Conservation (phyloP, 2,329 filamentous ascomycete species). For the Teratosphaeria epicoccoides region DNA sequence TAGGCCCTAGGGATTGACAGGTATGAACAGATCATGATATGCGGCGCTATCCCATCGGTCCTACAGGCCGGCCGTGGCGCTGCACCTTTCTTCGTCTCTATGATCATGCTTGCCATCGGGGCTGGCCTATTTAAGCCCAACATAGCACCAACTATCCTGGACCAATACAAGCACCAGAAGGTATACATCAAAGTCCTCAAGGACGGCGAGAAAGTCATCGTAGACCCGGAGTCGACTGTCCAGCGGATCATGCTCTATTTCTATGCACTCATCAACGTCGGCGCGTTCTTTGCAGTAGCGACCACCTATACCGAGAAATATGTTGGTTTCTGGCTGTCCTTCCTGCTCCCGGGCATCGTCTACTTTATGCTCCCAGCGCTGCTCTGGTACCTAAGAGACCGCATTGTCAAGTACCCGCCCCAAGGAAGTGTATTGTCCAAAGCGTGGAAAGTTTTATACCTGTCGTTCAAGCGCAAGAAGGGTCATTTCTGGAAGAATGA, state of each 20-base stretch:
- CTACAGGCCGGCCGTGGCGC: constrained; percentile 7
- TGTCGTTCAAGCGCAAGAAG: constrained; percentile 15
- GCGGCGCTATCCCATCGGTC: constrained; percentile 11
- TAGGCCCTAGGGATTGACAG: no score
- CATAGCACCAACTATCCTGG: constrained; percentile 42
- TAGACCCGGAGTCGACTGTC: constrained; percentile 37
- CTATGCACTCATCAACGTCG: constrained; percentile 64
- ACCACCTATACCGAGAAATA: constrained; percentile 57
- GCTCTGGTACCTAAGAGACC: constrained; percentile 16
- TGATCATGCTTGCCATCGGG: constrained; percentile 41
- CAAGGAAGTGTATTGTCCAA: constrained; percentile 13
- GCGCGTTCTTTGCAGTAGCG: constrained; percentile 54
- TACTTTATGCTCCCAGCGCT: constrained; percentile 40
- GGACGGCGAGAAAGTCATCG: constrained; percentile 35
- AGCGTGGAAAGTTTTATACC: constrained; percentile 12
- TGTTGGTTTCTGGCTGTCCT: constrained; percentile 55
- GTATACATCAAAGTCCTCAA: constrained; percentile 27
- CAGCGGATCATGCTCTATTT: constrained; percentile 48
- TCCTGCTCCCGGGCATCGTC: constrained; percentile 48
- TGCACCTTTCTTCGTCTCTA: constrained; percentile 47
- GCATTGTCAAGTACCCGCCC: constrained; percentile 14
- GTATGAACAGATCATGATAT: constrained; percentile 8
- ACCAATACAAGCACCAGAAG: constrained; percentile 33
- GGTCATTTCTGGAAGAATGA: constrained; percentile 13
- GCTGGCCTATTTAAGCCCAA: constrained; percentile 75